These are phyloP conservation scores for Cystofilobasidium bisporidii DNA, from an alignment of 768 basidiomycete species.

Conservation along the genomic window DNA sequence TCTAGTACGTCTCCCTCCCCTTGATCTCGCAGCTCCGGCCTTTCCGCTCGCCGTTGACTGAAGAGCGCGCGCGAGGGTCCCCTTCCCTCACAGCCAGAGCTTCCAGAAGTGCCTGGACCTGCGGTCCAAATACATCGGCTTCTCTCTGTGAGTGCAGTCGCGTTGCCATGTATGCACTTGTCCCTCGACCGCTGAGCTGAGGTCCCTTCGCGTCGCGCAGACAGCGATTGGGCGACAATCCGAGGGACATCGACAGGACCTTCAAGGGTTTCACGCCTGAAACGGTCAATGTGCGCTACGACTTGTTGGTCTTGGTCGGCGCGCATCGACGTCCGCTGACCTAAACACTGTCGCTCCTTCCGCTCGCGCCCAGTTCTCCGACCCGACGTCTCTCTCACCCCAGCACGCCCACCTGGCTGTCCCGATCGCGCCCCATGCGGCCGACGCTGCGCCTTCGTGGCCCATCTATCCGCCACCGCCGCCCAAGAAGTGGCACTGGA, in stretches of 20 bases:
- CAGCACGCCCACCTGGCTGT: conserved; percentile 15
- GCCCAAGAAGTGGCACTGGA: conserved; percentile 93
- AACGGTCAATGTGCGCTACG: conserved; percentile 20
- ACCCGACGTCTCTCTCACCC: conserved; percentile 20
- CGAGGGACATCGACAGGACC: conserved; percentile 72
- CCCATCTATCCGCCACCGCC: conserved; percentile 85
- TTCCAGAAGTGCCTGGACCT: conserved; percentile 78
- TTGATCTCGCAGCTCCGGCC: neutral
- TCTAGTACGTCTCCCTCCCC: conserved; percentile 36
- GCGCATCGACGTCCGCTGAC: neutral
- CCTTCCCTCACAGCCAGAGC: conserved; percentile 39
- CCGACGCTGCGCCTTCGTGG: conserved; percentile 51
- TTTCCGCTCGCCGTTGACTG: neutral
- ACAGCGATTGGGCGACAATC: conserved; percentile 90
- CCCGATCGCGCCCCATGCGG: neutral
- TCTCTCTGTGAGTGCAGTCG: conserved; percentile 47
- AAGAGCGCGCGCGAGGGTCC: no score
- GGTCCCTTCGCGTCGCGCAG: neutral
- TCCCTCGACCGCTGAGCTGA: neutral
- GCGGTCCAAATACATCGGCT: conserved; percentile 87
- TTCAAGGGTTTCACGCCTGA: conserved; percentile 52
- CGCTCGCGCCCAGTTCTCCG: conserved; percentile 12
- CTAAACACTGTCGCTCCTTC: neutral
- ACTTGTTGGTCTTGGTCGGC: conserved; percentile 31
- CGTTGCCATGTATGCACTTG: no score